These are phyloP conservation scores for Hanseniaspora guilliermondii DNA, from an alignment of 805 yeast species.

Conservation along the genomic window DNA sequence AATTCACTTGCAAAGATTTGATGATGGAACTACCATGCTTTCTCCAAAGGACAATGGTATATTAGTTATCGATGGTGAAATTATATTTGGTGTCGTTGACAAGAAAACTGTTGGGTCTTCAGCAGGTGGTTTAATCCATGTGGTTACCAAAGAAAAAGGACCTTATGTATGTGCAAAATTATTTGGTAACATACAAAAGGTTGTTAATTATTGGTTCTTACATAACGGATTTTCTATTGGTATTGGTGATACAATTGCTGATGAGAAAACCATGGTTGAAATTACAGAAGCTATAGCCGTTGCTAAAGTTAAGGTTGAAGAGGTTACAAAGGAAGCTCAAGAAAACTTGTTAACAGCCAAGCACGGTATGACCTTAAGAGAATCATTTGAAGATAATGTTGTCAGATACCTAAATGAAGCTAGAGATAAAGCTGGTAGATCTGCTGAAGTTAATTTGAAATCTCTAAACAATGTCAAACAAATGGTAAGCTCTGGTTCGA, in stretches of 20 bases:
- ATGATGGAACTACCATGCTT: constrained; percentile 69
- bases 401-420: constrained; percentile 92
- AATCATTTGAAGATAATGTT: constrained; percentile 94
- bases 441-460: constrained; percentile 92
- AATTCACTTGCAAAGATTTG: constrained; percentile 85
- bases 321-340: constrained; percentile 85
- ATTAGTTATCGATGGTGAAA: constrained; percentile 89
- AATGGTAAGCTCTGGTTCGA: constrained; percentile 98
- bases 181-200: constrained; percentile 86
- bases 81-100: constrained; percentile 95
- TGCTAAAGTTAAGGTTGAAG: constrained; percentile 90
- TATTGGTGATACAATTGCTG: constrained; percentile 99
- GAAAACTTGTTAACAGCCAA: constrained; percentile 79
- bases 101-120: constrained; percentile 98
- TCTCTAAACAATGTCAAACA: constrained; percentile 93
- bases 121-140: constrained; percentile 94
- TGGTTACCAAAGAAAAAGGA: constrained; percentile 96
- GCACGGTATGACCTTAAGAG: constrained; percentile 99
- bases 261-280: constrained; percentile 85
- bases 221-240: constrained; percentile 98
- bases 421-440: constrained; percentile 97
- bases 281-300: constrained; percentile 86
- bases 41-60: constrained; percentile 92
- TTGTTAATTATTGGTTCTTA: constrained; percentile 89
- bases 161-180: constrained; percentile 78